Evolutionary conservation across 108 stramenopile genomes (phyloP), one percentile per base, ranked within the genome.

Genomic region (Cylindrotheca fusiformis): DNA sequence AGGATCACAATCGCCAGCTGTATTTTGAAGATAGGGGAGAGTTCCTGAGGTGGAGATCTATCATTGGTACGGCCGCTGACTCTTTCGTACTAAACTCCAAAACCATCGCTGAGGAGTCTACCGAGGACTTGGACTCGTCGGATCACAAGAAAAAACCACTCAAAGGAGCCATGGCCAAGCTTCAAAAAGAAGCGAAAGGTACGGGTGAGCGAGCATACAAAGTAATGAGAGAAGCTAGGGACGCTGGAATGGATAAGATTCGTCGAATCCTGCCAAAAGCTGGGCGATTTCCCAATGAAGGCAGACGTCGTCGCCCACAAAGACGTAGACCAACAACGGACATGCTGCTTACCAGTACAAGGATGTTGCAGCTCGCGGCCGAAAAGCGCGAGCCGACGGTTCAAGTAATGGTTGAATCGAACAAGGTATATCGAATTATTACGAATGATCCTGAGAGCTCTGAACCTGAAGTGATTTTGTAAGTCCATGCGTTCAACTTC

Each of bases 21-120:
- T 59, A 63, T 23, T 88, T 88, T 54, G 74, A 80, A 17, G 71
- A 81, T 55, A 62, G 86, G 58, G 63, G 48, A 32, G 60, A 65
- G 18, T 76, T 76, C 48, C 47, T 68, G 4, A 27, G 77, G 3
- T 90, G 89, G 89, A 51, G 67, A 45, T 20, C 60, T 17, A 68
- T 77, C 24, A 20, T 78, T 25, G 63, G 62, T 29, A 54, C 26
- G 1, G 47, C 55, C 29, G 24, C 55, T 24, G 52, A 64, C 27
- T 31, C 27, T 18, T 30, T 52, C 25, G 22, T 23, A 19, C 14
- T 52, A 14, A 23, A 5, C 22, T 41, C 36, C 10, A 41, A 14
- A 6, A 10, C 14, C 36, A 41, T 41, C 36, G 54, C n/a, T 28
- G 24, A 4, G 6, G 21, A 55, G 4, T 10, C 54, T 4, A 29